Evolutionary conservation across 2,329 filamentous ascomycete species (phyloP).

Genomic region (Aspergillus aculeatinus): DNA sequence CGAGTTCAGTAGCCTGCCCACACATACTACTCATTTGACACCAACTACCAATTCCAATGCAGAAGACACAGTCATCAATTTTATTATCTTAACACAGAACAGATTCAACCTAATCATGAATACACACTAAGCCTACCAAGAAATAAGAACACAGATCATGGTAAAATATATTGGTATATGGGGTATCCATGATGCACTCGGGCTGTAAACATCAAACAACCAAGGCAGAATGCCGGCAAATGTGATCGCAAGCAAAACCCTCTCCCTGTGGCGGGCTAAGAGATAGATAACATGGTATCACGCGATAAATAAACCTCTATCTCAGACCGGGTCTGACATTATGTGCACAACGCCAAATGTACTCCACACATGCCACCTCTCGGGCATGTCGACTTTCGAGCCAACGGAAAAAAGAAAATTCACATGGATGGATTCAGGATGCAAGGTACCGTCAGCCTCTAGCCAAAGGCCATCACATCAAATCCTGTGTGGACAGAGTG

Average conservation of each 20-base stretch:
- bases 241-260: not conserved
- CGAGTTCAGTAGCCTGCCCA: too few species aligned
- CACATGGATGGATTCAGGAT: conserved; percentile 1
- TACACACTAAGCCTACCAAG: too few species aligned
- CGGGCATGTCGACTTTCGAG: conserved; percentile 1
- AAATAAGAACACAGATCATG: not conserved
- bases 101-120: too few species aligned
- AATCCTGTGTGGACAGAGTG: not conserved
- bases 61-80: too few species aligned
- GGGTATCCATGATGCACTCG: not conserved
- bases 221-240: not conserved
- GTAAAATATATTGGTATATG: not conserved
- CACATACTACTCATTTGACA: too few species aligned
- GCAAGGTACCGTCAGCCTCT: not conserved
- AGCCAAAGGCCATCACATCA: not conserved
- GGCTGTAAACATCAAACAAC: not conserved
- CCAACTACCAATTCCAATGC: too few species aligned
- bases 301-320: conserved; percentile 16
- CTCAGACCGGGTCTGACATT: conserved; percentile 11
- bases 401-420: conserved; percentile 5
- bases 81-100: too few species aligned
- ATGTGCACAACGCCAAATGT: conserved; percentile 14
- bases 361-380: conserved; percentile 1
- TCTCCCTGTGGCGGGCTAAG: not conserved
- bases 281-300: conserved; percentile 21